Base-by-base conservation (phyloP, 2,329 filamentous ascomycete genomes). In the Dendrostoma leiphaemia region DNA sequence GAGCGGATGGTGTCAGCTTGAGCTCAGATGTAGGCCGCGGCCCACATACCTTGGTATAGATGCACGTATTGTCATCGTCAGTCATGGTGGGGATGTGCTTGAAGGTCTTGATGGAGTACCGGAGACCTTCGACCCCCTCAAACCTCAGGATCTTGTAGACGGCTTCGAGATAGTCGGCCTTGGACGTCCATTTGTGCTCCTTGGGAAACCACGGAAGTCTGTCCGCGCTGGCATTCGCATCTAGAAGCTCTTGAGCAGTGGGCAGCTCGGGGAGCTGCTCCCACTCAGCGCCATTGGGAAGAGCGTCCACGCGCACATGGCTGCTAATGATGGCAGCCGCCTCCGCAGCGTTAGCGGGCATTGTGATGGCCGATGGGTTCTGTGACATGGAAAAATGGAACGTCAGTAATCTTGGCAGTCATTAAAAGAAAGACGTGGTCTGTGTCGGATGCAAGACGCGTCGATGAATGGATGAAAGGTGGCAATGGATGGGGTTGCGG, bases 131-230 rank as follows among this genome's bases (percentile, higher is more conserved):
- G 3, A 89, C 74, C 0, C 84, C 82, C 64, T 96, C 91, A 63
- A 91, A 88, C 3, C 91, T 80, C 7, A 91, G 76, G 2, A 96
- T 79, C 3, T 83, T 75, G 64, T 94, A 96, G 47, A 95, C 89
- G 0, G 83, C 80, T 29, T 82, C 74, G 0, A 96, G 74, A 54
- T 96, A 96, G 0, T 78, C 74, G 1, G 83, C 76, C 43, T 82
- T 86, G 4, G 76, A 82, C 0, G 69, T 59, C 76, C 86, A 93
- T 0, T 84, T 73, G 0, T 75, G 74, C 1, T 79, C 59, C 19
- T 85, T 72, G 6, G 72, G 72, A 61, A 90, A 90, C 0, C 72
- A 62, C 0, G 74, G 69, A 0, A 85, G 64, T 4, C 69, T 61
- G 1, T 62, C 54, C 0, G 63, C 55, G 1, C 64, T 46, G 0